Base-by-base conservation (phyloP, 768 basidiomycete genomes). In the Tylopilus vinaceipallidus region DNA sequence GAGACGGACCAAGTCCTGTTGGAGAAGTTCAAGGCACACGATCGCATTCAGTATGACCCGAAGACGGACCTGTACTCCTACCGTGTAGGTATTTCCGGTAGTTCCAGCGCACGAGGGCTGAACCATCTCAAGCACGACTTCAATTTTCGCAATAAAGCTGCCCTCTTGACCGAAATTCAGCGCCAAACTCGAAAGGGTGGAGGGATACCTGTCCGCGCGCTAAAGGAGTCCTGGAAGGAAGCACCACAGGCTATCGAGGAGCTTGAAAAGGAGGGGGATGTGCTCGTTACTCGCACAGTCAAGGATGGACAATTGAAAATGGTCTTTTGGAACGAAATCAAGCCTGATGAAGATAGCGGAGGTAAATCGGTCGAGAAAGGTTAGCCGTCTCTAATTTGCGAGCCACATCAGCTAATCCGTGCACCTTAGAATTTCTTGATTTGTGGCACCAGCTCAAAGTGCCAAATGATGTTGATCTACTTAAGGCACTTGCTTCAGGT, bases 181-280 rank as follows among this genome's bases (percentile, higher is more conserved):
- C 83, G 88, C 1, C 83, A 89, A 58, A 88, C 89, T 2, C 82
- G 84, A 24, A 86, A 85, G 57, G 91, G 91, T 11, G 87, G 90
- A 3, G 92, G 92, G 3, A 82, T 95, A 26, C 81, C 90, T 13
- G 86, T 95, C 26, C 82, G 90, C 17, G 77, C 83, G 2, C 72
- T 97, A 35, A 92, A 94, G 61, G 92, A 95, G 64, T 86, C 88
- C 13, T 97, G 93, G 91, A 88, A 90, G 58, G 88, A 90, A 56
- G 88, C 92, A 0, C 85, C 86, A 1, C 71, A 76, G 37, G 89
- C 88, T 0, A 84, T 95, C 37, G 90, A 93, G 62, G 90, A 94
- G 66, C 75, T 95, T n/a, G 91, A 92, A 65, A 81, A 87, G 61
- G 87, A 90, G 58, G 91, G 91, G 1, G 88, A 92, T 48, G 89